Evolutionary conservation across 768 basidiomycete species (phyloP), one percentile per base, ranked within the genome.

Genomic region (Boletus reticuloceps): DNA sequence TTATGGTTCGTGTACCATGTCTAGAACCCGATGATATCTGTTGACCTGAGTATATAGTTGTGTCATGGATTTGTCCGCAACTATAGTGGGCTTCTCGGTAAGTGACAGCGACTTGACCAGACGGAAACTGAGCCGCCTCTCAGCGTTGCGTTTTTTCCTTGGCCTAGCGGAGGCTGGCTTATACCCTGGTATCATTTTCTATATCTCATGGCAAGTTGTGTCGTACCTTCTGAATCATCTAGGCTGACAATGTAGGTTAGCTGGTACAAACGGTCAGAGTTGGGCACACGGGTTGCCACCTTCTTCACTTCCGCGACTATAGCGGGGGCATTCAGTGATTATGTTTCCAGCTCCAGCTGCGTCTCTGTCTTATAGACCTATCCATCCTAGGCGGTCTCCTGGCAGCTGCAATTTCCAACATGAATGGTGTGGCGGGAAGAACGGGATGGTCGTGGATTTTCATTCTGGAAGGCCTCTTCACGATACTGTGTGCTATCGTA

Each of bases 221-320:
- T 42, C 10, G 16, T 10, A 42, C 19, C 32, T 32, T 40, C 6
- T 42, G 5, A 20, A 25, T 36, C 31, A 25, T 36, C 31, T 42
- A 16, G 19, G 22, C 47, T 56, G 34, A 53, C 37, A 12, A 9
- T 32, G 20, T 27, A 22, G 16, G 39, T 14, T 50, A 88, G 86
- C 61, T 93, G 91, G 89, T 93, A 93, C 69, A 86, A 83, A 64
- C 83, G 88, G 27, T 79, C 82, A 12, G 91, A 94, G 63, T 78
- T 88, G 61, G 89, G 87, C 16, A 76, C 80, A 32, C 83, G 89
- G 34, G 74, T 88, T 22, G 87, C 89, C 0, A 55, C 86, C 16
- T 94, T 94, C 74, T 91, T 91, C 71, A 84, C 86, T 4, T 86
- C 89, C 29, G 88, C 89, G 2, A 91, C 90, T 0, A 77, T 88